A percentile compares a stretch with the other conserved stretches of the same genome.
Conservation (phyloP, 2,329 filamentous ascomycete genomes). For the Lachnellula cervina region DNA sequence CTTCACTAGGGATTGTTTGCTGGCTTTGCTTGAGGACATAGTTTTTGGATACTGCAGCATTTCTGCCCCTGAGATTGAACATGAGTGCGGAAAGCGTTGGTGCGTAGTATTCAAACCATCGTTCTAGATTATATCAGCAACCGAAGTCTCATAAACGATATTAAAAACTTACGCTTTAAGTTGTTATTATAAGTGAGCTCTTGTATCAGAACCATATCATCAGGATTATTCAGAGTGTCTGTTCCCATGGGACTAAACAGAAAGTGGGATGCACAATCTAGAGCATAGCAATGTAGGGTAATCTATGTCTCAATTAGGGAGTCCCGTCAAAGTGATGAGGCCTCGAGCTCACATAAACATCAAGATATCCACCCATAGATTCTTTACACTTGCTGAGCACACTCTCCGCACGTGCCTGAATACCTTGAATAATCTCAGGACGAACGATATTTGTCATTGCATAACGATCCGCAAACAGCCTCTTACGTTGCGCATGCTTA, state of each 20-base stretch:
- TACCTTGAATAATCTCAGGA: background rate
- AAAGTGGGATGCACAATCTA: constrained; percentile 62
- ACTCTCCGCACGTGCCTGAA: background rate
- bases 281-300: constrained; percentile 56
- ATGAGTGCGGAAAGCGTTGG: background rate
- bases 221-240: constrained; percentile 47
- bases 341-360: background rate
- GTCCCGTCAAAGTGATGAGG: background rate
- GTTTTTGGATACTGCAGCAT: background rate
- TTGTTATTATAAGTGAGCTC: constrained; percentile 62
- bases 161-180: constrained; percentile 50
- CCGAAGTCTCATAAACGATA: constrained; percentile 29
- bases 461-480: background rate
- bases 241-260: constrained; percentile 61
- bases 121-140: background rate
- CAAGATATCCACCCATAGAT: background rate
- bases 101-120: background rate
- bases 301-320: background rate
- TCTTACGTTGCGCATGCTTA: background rate
- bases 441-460: background rate
- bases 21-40: background rate
- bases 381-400: background rate
- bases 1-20: constrained; percentile 22
- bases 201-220: constrained; percentile 60
- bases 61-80: background rate